These are phyloP conservation scores for Hypholoma fasciculare DNA, from an alignment of 768 basidiomycete genomes.

Conservation along the genomic window DNA sequence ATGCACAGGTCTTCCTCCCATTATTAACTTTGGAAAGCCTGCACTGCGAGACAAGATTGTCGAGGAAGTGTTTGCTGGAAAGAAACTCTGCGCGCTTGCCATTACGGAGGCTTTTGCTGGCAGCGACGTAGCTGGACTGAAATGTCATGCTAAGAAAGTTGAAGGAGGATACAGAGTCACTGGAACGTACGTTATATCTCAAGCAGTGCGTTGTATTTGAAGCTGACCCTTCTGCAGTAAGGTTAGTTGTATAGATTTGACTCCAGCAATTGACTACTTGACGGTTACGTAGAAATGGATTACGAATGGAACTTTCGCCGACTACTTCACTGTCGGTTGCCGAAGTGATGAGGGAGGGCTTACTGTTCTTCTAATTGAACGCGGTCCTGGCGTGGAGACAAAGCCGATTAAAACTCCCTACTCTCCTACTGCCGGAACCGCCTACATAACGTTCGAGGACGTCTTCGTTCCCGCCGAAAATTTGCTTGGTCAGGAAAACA, in stretches of 20 bases:
- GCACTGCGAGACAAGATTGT: slow-evolving; percentile 63
- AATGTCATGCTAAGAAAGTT: slow-evolving; percentile 70
- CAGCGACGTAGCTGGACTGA: slow-evolving; percentile 71
- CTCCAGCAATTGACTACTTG: too few relatives aligned
- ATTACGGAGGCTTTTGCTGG: slow-evolving; percentile 88
- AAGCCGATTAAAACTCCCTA: slow-evolving; percentile 77
- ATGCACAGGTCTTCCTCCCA: slow-evolving; percentile 59
- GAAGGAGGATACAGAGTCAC: slow-evolving; percentile 78
- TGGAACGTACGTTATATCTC: slow-evolving; percentile 56
- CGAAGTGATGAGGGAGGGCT: slow-evolving; percentile 45
- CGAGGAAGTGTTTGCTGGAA: slow-evolving; percentile 55
- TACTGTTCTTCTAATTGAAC: slow-evolving; percentile 28
- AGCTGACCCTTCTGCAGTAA: slow-evolving; percentile 21
- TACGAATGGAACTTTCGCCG: slow-evolving; percentile 72
- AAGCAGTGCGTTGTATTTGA: background rate
- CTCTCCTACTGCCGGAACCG: slow-evolving; percentile 84
- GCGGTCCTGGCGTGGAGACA: slow-evolving; percentile 63
- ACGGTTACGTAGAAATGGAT: slow-evolving; percentile 64
- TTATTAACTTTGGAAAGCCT: slow-evolving; percentile 76
- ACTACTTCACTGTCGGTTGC: slow-evolving; percentile 69
- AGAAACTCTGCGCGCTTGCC: slow-evolving; percentile 75
- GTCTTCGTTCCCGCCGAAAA: slow-evolving; percentile 87
- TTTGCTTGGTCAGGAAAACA: slow-evolving; percentile 56
- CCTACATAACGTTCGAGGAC: slow-evolving; percentile 79
- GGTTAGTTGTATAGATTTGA: slow-evolving; percentile 30